These are phyloP conservation scores for Ophiostoma sp. DNA, from an alignment of 2,329 filamentous ascomycete species.

Conservation along the genomic window DNA sequence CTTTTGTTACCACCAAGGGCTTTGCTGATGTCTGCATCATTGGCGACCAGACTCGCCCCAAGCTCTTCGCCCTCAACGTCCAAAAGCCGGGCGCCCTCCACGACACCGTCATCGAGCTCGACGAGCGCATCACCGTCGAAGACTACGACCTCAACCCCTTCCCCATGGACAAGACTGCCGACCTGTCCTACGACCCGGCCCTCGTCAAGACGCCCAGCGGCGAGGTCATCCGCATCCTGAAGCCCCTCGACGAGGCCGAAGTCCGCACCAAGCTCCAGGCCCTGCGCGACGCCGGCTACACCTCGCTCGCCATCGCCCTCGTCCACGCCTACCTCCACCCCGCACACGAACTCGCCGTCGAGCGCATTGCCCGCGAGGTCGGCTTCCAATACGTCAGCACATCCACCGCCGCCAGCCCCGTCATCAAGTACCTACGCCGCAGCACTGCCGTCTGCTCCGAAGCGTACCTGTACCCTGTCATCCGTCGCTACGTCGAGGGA, in stretches of 20 bases:
- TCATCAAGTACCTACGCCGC: conserved; percentile 65
- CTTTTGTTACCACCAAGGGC: conserved; percentile 76
- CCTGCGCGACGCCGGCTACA: conserved; percentile 57
- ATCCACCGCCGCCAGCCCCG: conserved; percentile 20
- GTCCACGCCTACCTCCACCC: conserved; percentile 27
- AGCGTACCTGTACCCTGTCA: conserved; percentile 67
- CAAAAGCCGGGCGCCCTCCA: conserved; percentile 82
- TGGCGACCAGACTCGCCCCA: conserved; percentile 82
- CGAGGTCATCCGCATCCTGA: conserved; percentile 43
- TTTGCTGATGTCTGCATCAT: conserved; percentile 86
- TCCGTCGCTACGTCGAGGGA: conserved; percentile 63
- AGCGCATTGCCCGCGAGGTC: conserved; percentile 22
- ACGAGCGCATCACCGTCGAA: conserved; percentile 84
- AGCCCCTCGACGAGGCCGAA: conserved; percentile 49
- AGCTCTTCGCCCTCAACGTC: conserved; percentile 86
- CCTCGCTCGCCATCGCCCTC: conserved; percentile 36
- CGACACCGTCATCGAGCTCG: conserved; percentile 74
- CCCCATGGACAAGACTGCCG: conserved; percentile 19
- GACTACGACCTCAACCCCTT: conserved; percentile 48
- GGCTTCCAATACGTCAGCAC: conserved; percentile 20
- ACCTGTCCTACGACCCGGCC: conserved; percentile 33
- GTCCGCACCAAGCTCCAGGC: conserved; percentile 53
- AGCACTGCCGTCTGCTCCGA: conserved; percentile 67
- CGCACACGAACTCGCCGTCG: conserved; percentile 26
- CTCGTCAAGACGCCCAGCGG: conserved; percentile 45